Conservation (phyloP, 768 basidiomycete species). For the Fomitopsis pulvina region DNA sequence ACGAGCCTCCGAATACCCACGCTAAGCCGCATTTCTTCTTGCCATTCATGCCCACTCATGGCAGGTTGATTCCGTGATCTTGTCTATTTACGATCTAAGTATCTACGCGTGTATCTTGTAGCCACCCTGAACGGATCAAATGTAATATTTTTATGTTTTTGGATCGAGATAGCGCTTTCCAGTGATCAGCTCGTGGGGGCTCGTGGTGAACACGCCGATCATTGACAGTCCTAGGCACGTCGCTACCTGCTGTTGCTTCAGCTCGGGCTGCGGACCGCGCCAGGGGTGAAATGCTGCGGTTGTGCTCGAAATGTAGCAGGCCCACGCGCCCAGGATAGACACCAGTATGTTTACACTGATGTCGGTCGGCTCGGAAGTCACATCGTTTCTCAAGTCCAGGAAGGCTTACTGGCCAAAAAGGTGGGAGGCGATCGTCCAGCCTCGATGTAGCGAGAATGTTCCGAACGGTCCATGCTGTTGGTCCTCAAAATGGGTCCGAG, state of each 20-base stretch:
- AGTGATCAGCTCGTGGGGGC: neutral
- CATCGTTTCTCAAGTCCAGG: too few relatives aligned
- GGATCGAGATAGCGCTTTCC: neutral
- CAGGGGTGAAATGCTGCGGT: neutral
- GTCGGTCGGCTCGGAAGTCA: too few relatives aligned
- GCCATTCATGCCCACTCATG: neutral
- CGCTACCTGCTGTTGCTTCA: neutral
- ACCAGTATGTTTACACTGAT: too few relatives aligned
- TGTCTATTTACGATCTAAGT: neutral
- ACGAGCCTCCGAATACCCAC: slow-evolving; percentile 10
- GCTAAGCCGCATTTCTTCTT: neutral
- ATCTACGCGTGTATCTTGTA: neutral
- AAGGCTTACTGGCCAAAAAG: too few relatives aligned
- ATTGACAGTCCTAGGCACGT: neutral
- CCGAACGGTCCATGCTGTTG: too few relatives aligned
- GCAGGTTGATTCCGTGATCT: neutral
- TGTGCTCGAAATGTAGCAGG: too few relatives aligned
- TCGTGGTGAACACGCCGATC: neutral
- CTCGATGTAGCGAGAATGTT: too few relatives aligned
- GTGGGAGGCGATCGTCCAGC: too few relatives aligned
- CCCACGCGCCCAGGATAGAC: too few relatives aligned
- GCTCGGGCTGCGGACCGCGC: neutral
- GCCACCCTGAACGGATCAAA: neutral
- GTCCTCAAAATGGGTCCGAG: too few relatives aligned
- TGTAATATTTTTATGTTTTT: neutral